Evolutionary conservation across 2,329 filamentous ascomycete species (phyloP).

Genomic region (Paraphaeosphaeria minitans): DNA sequence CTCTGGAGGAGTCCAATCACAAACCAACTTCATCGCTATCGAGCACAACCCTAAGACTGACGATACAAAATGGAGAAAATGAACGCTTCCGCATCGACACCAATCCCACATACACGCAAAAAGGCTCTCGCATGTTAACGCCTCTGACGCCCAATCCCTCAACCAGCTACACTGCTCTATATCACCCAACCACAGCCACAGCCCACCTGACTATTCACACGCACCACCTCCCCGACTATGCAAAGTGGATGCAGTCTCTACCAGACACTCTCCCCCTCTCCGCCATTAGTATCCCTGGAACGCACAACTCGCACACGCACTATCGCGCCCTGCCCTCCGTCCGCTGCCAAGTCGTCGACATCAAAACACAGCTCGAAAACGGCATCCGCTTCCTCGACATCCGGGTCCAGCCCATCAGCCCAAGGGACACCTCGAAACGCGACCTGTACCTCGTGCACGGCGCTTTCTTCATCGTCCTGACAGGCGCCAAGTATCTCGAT

Average conservation of each 20-base stretch:
- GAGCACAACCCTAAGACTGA: conserved; percentile 71
- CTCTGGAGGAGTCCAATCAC: conserved; percentile 21
- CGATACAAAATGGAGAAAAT: conserved; percentile 65
- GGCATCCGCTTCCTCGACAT: conserved; percentile 95
- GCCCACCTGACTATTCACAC: conserved; percentile 39
- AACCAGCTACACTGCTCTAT: conserved; percentile 51
- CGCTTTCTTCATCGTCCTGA: conserved; percentile 85
- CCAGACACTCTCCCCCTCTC: conserved; percentile 74
- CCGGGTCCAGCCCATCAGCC: conserved; percentile 70
- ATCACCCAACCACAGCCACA: conserved; percentile 51
- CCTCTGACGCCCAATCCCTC: conserved; percentile 48
- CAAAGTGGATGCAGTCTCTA: conserved; percentile 84
- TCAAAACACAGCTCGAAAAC: conserved; percentile 80
- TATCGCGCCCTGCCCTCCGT: conserved; percentile 87
- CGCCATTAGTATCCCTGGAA: conserved; percentile 87
- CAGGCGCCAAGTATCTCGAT: conserved; percentile 77
- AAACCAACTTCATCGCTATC: conserved; percentile 21
- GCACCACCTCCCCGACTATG: conserved; percentile 55
- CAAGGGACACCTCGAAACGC: conserved; percentile 64
- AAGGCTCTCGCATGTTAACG: conserved; percentile 44
- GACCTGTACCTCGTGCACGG: conserved; percentile 84
- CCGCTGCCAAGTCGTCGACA: conserved; percentile 82
- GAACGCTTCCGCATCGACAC: conserved; percentile 73
- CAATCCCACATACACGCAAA: conserved; percentile 60
- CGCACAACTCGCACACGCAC: conserved; percentile 90